These are phyloP conservation scores for Ascochyta koolunga DNA, from an alignment of 2,329 filamentous ascomycete genomes.

Conservation along the genomic window DNA sequence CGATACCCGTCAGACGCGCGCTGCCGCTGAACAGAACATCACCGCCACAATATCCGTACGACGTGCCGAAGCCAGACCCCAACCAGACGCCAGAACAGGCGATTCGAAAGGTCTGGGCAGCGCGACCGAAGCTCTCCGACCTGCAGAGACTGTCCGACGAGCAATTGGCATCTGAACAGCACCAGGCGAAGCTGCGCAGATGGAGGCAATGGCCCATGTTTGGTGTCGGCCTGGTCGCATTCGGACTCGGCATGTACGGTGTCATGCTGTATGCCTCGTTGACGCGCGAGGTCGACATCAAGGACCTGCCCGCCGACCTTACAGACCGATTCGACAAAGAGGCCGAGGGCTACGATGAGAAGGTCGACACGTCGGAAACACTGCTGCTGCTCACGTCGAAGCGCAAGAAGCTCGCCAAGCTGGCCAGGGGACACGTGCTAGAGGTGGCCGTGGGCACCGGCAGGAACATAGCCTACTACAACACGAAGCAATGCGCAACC, in stretches of 20 bases:
- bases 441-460: conserved; percentile 58
- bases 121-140: conserved; percentile 32
- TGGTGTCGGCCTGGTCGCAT: conserved; percentile 43
- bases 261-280: conserved; percentile 45
- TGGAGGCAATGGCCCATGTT: conserved; percentile 43
- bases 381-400: conserved; percentile 50
- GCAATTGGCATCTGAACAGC: conserved; percentile 31
- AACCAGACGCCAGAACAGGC: conserved; percentile 25
- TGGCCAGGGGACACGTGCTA: conserved; percentile 55
- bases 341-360: conserved; percentile 55
- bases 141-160: conserved; percentile 36
- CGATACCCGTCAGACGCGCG: conserved; percentile 26
- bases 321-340: conserved; percentile 54
- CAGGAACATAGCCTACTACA: conserved; percentile 55
- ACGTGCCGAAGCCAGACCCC: conserved; percentile 19
- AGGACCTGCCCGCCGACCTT: conserved; percentile 48
- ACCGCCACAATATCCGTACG: conserved; percentile 19
- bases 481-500: conserved; percentile 48
- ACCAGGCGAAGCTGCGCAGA: conserved; percentile 36
- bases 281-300: conserved; percentile 27
- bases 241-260: conserved; percentile 50
- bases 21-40: conserved; percentile 24
- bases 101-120: conserved; percentile 32
- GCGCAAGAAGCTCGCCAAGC: conserved; percentile 49
- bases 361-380: conserved; percentile 53